Conservation (phyloP, 805 yeast species). For the Yarrowia hollandica region DNA sequence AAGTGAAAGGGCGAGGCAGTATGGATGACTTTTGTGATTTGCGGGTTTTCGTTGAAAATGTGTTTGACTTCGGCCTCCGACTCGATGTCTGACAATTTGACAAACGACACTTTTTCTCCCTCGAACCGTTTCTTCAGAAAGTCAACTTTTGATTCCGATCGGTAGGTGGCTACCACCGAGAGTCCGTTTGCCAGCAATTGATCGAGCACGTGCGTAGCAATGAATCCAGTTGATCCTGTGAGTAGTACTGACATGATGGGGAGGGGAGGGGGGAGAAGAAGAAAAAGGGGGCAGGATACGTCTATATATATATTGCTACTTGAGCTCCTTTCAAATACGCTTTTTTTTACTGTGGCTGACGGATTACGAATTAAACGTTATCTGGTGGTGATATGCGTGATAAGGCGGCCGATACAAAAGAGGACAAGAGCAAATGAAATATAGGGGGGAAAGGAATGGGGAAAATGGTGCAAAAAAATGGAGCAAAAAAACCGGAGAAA, state of each 20-base stretch:
- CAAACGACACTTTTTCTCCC: constrained; percentile 37
- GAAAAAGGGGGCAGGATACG: too few relatives aligned
- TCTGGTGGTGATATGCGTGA: too few relatives aligned
- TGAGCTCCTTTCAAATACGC: constrained; percentile 6
- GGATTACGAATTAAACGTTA: too few relatives aligned
- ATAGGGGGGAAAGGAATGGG: too few relatives aligned
- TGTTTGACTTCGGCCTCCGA: constrained; percentile 50
- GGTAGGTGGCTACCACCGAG: constrained; percentile 51
- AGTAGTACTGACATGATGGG: constrained; percentile 40
- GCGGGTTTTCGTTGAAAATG: constrained; percentile 45
- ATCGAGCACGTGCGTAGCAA: constrained; percentile 48
- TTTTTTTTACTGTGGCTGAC: too few relatives aligned
- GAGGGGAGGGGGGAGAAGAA: background rate
- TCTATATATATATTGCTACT: background rate
- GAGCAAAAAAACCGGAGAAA: too few relatives aligned
- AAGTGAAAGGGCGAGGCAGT: constrained; percentile 46
- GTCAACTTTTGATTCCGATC: constrained; percentile 48
- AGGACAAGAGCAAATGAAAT: too few relatives aligned
- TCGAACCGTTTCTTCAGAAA: constrained; percentile 35
- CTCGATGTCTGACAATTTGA: constrained; percentile 39
- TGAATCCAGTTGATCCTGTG: constrained; percentile 51
- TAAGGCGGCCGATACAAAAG: too few relatives aligned
- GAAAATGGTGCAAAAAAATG: too few relatives aligned
- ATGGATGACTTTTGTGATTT: constrained; percentile 43
- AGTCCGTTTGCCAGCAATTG: constrained; percentile 45